phyloP scores from a whole-genome alignment of 305 asterid species.

The Fraxinus latifolia region DNA sequence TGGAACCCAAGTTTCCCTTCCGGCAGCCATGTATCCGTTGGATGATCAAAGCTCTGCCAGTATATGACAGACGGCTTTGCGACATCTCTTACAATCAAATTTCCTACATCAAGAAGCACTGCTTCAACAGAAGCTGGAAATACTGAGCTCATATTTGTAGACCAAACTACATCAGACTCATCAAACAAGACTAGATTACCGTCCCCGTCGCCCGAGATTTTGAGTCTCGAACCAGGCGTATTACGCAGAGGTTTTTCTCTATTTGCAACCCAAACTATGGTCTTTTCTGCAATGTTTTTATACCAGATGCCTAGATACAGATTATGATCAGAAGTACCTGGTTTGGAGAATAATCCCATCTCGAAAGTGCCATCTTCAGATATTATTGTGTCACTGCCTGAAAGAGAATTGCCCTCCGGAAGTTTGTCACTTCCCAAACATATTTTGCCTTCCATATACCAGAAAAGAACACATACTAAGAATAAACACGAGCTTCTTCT shows the following conservation, averaged over 20 bases:
- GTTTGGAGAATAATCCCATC: constrained; percentile 36
- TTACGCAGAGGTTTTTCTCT: constrained; percentile 26
- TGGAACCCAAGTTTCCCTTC: constrained; percentile 31
- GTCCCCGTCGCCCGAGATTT: constrained; percentile 11
- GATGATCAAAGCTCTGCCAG: background rate
- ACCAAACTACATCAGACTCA: constrained; percentile 27
- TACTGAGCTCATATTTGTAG: constrained; percentile 18
- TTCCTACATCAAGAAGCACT: constrained; percentile 41
- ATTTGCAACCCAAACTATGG: constrained; percentile 42
- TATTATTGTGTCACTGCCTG: constrained; percentile 28
- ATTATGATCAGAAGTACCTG: constrained; percentile 4
- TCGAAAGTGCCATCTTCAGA: constrained; percentile 36
- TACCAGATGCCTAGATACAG: constrained; percentile 41
- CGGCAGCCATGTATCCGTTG: constrained; percentile 5
- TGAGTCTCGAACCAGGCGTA: background rate
- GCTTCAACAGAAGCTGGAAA: constrained; percentile 29
- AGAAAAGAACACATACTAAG: constrained; percentile 8
- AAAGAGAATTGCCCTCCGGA: constrained; percentile 28
- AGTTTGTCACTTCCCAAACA: constrained; percentile 30
- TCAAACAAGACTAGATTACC: constrained; percentile 31
- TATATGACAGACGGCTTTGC: background rate
- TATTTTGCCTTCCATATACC: background rate
- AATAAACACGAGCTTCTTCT: background rate
- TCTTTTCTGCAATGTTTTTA: constrained; percentile 16
- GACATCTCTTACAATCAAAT: constrained; percentile 29